Conservation (phyloP, 2,329 filamentous ascomycete species). For the Arthrobotrys musiformis region DNA sequence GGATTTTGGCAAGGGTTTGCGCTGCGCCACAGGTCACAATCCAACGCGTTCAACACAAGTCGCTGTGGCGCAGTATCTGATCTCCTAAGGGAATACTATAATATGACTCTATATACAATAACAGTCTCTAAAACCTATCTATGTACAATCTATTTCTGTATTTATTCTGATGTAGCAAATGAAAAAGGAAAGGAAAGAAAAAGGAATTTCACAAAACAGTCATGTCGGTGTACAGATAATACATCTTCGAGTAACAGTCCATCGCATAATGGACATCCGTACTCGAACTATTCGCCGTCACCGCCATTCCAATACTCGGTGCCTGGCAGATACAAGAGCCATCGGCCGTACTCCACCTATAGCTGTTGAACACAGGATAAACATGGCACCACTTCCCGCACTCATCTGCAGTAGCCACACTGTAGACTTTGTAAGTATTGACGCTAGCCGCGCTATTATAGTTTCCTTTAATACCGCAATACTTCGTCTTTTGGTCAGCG, state of each 20-base stretch:
- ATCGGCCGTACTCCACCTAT: conserved; percentile 21
- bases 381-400: conserved; percentile 44
- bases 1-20: background rate
- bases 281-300: background rate
- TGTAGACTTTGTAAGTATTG: conserved; percentile 20
- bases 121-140: too few relatives aligned
- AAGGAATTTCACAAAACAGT: conserved; percentile 28
- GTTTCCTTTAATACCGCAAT: conserved; percentile 23
- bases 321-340: conserved; percentile 17
- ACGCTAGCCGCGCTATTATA: conserved; percentile 20
- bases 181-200: too few relatives aligned
- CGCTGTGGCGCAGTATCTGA: conserved; percentile 5
- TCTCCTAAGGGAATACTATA: too few relatives aligned
- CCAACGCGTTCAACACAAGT: conserved; percentile 33
- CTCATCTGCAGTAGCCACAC: conserved; percentile 8
- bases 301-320: conserved; percentile 22
- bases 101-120: too few relatives aligned
- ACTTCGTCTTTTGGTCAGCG: conserved; percentile 19
- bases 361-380: conserved; percentile 33
- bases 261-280: conserved; percentile 29
- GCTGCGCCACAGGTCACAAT: conserved; percentile 18
- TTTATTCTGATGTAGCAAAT: too few relatives aligned
- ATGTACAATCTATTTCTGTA: too few relatives aligned
- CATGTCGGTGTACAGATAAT: conserved; percentile 37
- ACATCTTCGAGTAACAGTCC: conserved; percentile 42